Base-by-base conservation (phyloP, 78 protist genomes). In the Dictyostelium discoideum region DNA sequence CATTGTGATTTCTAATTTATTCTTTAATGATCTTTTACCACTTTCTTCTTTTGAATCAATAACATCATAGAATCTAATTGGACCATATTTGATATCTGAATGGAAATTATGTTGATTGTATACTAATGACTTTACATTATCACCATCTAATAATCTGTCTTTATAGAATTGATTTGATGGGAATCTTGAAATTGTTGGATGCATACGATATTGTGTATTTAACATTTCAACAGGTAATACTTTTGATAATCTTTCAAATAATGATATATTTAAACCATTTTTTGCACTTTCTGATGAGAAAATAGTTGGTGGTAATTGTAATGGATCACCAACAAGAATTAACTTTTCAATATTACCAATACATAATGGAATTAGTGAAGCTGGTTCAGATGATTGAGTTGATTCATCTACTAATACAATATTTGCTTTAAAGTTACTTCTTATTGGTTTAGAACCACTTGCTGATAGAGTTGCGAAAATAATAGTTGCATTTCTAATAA, bases 131-230 rank as follows among this genome's bases (percentile, higher is more conserved):
- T 11, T 2, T 44, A 92, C 90, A 80, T 74, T 50, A 32, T 85
- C 86, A 18, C 81, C 96, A 78, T 92, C 90, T 40, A 11, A 26
- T 24, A 98, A 90, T 73, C 22, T 24, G 40, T 84, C 87, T 32
- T n/a, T 48, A 74, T 98, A 98, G 74, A 97, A 98, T 65, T 32
- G 79, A 18, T 3, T 22, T 46, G 87, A 92, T 5, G 99, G 99
- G 79, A 96, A 97, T 46, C 20, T 24, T 46, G 88, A 20, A 85
- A 98, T 98, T 40, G 14, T 83, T 8, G 98, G 98, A 46, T 92
- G 97, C 99, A 98, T 98, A 42, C 99, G 96, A 87, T 97, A 96
- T 81, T 97, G 98, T 44, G 60, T 67, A 60, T 90, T 26, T 50
- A 97, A 92, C 82, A 94, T 37, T 72, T 14, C 3, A 26, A 73